phyloP scores from a whole-genome alignment of 495 filamentous ascomycete species.

The Aspergillus asperescens region DNA sequence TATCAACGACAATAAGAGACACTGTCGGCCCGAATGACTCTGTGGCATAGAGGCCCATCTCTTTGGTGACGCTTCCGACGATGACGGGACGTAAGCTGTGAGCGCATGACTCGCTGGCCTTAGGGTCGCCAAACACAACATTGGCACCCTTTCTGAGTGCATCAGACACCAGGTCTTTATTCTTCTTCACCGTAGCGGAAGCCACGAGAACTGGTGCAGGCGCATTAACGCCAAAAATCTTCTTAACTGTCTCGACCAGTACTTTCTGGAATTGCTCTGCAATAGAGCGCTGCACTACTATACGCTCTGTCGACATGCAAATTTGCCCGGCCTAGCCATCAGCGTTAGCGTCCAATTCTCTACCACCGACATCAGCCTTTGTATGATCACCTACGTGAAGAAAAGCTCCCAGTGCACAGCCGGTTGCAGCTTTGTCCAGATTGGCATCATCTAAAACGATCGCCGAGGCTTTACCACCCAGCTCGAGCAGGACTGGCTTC shows the following conservation, averaged over 20 bases:
- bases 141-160: constrained; percentile 66
- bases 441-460: constrained; percentile 57
- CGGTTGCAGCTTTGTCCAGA: constrained; percentile 49
- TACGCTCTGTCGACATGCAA: constrained; percentile 88
- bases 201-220: constrained; percentile 60
- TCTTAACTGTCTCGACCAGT: constrained; percentile 40
- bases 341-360: constrained; percentile 2
- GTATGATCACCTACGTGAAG: constrained; percentile 39
- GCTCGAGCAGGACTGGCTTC: constrained; percentile 58
- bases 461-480: constrained; percentile 57
- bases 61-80: constrained; percentile 60
- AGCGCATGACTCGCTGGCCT: constrained; percentile 38
- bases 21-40: constrained; percentile 84
- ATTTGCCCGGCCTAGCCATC: constrained; percentile 63
- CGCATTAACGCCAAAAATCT: constrained; percentile 43
- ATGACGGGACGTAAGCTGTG: constrained; percentile 69
- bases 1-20: constrained; percentile 43
- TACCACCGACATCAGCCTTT: neutral
- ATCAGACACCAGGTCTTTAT: constrained; percentile 58
- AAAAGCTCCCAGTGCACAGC: constrained; percentile 49
- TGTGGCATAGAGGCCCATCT: constrained; percentile 76
- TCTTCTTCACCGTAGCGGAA: constrained; percentile 56
- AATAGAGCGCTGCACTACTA: constrained; percentile 71
- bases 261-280: constrained; percentile 59
- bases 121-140: constrained; percentile 54